A percentile compares a stretch with the other conserved stretches of the same genome.
These are phyloP conservation scores for Pichia sporocuriosa DNA, from an alignment of 805 yeast species.

Conservation along the genomic window DNA sequence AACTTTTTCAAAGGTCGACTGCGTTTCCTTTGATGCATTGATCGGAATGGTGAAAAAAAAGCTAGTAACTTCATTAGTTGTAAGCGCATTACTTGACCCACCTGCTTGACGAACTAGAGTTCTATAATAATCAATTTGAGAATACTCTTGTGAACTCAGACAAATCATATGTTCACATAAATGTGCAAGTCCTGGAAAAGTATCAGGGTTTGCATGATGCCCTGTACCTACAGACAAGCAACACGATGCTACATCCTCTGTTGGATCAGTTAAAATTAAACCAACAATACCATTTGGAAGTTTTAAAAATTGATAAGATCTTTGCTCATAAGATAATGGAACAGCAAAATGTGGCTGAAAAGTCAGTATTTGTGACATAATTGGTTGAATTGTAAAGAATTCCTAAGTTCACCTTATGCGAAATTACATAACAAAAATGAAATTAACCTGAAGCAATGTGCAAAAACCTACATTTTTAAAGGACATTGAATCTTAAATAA, in stretches of 20 bases:
- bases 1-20: conserved; percentile 38
- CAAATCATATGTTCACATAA: conserved; percentile 73
- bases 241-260: conserved; percentile 56
- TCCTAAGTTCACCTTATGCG: too few species aligned
- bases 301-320: conserved; percentile 38
- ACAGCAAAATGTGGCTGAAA: conserved; percentile 10
- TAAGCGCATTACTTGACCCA: conserved; percentile 60
- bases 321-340: conserved; percentile 18
- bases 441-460: too few species aligned
- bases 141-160: conserved; percentile 49
- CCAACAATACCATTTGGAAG: conserved; percentile 66
- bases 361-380: background rate
- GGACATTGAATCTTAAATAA: too few species aligned
- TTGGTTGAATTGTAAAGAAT: background rate
- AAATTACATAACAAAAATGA: too few species aligned
- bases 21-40: conserved; percentile 11
- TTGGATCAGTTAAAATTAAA: conserved; percentile 70
- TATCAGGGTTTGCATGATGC: conserved; percentile 67
- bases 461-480: too few species aligned
- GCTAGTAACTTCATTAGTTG: conserved; percentile 61
- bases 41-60: conserved; percentile 58
- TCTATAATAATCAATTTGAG: conserved; percentile 40
- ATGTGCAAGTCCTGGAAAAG: conserved; percentile 79
- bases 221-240: conserved; percentile 77
- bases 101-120: conserved; percentile 39